phyloP scores from a whole-genome alignment of 352 stramenopile species.

The Globisporangium nodosum region DNA sequence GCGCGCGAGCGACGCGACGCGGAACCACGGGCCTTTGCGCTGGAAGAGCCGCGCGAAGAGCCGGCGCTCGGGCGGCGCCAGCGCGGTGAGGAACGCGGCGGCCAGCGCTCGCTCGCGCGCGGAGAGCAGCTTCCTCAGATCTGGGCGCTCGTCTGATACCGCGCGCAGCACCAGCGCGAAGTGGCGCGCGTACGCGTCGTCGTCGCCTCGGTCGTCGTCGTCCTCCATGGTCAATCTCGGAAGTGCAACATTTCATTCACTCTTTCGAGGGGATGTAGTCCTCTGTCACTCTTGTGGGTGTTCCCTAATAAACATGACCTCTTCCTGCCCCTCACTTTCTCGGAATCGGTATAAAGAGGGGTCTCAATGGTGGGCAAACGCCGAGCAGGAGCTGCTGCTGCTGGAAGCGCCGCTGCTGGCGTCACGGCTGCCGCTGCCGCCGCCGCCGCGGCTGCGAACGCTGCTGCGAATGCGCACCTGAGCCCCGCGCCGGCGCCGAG shows the following conservation, averaged over 20 bases:
- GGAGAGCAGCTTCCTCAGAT: slow-evolving; percentile 48
- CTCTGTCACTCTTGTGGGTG: too few relatives aligned
- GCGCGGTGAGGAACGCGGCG: slow-evolving; percentile 34
- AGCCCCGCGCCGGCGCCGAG: background rate
- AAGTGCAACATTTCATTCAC: background rate
- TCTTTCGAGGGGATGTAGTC: background rate
- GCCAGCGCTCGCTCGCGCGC: slow-evolving; percentile 33
- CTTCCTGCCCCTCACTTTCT: background rate
- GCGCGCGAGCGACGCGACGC: slow-evolving; percentile 46
- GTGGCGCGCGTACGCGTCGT: slow-evolving; percentile 68
- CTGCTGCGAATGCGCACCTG: background rate
- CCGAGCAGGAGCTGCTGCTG: background rate
- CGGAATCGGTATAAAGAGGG: background rate
- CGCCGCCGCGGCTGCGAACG: slow-evolving; percentile 8
- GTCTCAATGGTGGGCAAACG: background rate
- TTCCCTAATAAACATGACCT: too few relatives aligned
- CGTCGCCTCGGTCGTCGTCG: background rate
- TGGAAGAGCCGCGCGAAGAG: slow-evolving; percentile 76
- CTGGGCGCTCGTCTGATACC: slow-evolving; percentile 33
- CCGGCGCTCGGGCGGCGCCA: slow-evolving; percentile 49
- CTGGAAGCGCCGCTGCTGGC: background rate
- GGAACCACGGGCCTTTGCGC: slow-evolving; percentile 73
- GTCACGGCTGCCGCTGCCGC: slow-evolving; percentile 21
- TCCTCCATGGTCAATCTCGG: background rate
- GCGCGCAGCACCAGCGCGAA: slow-evolving; percentile 48